Base-by-base conservation (phyloP, 176 grass and related monocot species). In the Oryza brachyantha region DNA sequence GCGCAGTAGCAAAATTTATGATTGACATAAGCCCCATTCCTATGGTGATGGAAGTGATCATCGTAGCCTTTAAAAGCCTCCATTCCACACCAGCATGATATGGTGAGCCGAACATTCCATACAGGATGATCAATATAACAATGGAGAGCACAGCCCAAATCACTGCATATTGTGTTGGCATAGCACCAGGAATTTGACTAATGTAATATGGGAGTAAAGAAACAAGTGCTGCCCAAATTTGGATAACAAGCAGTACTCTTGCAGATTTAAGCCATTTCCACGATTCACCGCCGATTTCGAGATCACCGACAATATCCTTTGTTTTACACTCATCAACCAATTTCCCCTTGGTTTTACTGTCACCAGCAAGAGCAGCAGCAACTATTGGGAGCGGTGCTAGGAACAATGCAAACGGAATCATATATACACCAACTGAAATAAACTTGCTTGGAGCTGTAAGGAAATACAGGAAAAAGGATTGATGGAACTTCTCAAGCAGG, bases 381-480 rank as follows among this genome's bases (percentile, higher is more conserved):
- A 87, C 90, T 70, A 97, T 83, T 32, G 95, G 95, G 66, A 97
- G 95, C 9, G 92, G 92, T 39, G 77, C 79, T 35, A 97, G 38
- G 16, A 97, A 78, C 45, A 97, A 73, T 25, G 89, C 89, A 80
- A 94, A 97, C 28, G 95, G 86, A 81, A 97, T 97, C 95, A 94
- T 97, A 75, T 97, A 97, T 19, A 97, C 91, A 85, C 95, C 95
- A 58, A 97, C 95, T 0, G 95, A 97, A 36, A 97, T 87, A 78
- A 94, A 97, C 81, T 97, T 94, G 85, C 91, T 88, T 45, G 92
- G 95, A 81, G 89, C 73, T 35, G 92, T 90, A 70, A 97, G 86
- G 70, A 97, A 90, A 86, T 97, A 97, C 19, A 97, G 85, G 85
- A 97, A 97, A 91, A 97, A 94, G 0, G 95, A 97, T 71, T 97